Evolutionary conservation across 441 rosid species (phyloP).

Genomic region (Raphanus hybrid): DNA sequence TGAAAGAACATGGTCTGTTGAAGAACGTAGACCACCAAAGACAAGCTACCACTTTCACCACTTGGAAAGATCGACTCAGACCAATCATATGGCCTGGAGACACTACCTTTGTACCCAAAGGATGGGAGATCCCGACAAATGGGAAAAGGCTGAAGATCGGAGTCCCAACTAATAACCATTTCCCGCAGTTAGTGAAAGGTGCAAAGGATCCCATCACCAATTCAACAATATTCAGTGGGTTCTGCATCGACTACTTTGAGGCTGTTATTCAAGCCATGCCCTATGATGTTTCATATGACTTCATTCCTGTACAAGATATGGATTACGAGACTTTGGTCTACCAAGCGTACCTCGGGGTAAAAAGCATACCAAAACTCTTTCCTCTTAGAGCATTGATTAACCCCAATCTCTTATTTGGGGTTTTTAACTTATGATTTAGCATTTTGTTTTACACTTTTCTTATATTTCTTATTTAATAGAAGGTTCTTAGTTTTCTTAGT

Average conservation of each 20-base stretch:
- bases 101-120: slow-evolving; percentile 44
- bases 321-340: slow-evolving; percentile 46
- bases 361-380: background rate
- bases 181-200: slow-evolving; percentile 43
- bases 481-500: no score
- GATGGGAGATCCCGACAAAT: slow-evolving; percentile 58
- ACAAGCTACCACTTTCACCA: slow-evolving; percentile 22
- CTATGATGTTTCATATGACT: slow-evolving; percentile 46
- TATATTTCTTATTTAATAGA: no score
- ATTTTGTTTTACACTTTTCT: no score
- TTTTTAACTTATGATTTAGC: no score
- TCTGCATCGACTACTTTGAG: slow-evolving; percentile 50
- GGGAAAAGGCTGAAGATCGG: slow-evolving; percentile 52
- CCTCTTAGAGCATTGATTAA: no score
- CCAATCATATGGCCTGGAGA: slow-evolving; percentile 67
- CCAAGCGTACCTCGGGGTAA: slow-evolving; percentile 55
- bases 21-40: slow-evolving; percentile 20
- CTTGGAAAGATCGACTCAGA: slow-evolving; percentile 45
- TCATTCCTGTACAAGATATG: slow-evolving; percentile 38
- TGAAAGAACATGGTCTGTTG: slow-evolving; percentile 40
- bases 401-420: no score
- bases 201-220: slow-evolving; percentile 35
- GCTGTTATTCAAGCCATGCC: slow-evolving; percentile 52
- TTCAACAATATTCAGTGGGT: slow-evolving; percentile 37
- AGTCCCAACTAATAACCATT: slow-evolving; percentile 47